phyloP scores from a whole-genome alignment of 1,139 yeast genomes.

The Lodderomyces orthopsilosis region DNA sequence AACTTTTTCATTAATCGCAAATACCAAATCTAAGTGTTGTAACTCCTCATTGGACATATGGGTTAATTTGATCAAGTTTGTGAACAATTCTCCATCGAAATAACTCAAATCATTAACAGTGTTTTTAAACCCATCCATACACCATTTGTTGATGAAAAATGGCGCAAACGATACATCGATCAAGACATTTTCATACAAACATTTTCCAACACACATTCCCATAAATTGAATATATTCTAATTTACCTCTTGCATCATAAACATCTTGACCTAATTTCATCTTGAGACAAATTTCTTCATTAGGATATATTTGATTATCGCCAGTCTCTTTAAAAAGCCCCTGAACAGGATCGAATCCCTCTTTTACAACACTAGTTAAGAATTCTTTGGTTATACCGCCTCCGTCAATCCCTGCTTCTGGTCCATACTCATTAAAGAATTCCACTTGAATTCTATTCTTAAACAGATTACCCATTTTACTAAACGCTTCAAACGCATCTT shows the following conservation, averaged over 20 bases:
- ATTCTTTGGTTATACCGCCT: constrained; percentile 93
- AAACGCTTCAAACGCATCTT: constrained; percentile 70
- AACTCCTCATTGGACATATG: constrained; percentile 58
- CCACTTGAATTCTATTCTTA: constrained; percentile 60
- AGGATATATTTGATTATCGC: constrained; percentile 67
- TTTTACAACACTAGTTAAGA: constrained; percentile 67
- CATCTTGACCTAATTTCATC: constrained; percentile 23
- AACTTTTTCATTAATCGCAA: constrained; percentile 53
- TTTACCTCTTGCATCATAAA: constrained; percentile 26
- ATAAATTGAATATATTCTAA: constrained; percentile 55
- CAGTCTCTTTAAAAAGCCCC: constrained; percentile 50
- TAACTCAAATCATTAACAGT: constrained; percentile 78
- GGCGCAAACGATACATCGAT: constrained; percentile 86
- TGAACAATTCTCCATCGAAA: constrained; percentile 67
- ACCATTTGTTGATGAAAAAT: constrained; percentile 77
- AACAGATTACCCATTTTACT: constrained; percentile 43
- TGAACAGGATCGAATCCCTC: constrained; percentile 58
- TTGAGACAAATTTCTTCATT: constrained; percentile 54
- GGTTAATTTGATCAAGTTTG: constrained; percentile 61
- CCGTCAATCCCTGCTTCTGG: constrained; percentile 93
- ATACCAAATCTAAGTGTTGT: constrained; percentile 57
- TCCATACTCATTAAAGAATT: constrained; percentile 64
- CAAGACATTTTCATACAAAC: constrained; percentile 80
- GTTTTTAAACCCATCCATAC: constrained; percentile 39
- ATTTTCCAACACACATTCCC: constrained; percentile 85